Base-by-base conservation (phyloP, 148 eudicot genomes). In the Rhododendron williamsianum region DNA sequence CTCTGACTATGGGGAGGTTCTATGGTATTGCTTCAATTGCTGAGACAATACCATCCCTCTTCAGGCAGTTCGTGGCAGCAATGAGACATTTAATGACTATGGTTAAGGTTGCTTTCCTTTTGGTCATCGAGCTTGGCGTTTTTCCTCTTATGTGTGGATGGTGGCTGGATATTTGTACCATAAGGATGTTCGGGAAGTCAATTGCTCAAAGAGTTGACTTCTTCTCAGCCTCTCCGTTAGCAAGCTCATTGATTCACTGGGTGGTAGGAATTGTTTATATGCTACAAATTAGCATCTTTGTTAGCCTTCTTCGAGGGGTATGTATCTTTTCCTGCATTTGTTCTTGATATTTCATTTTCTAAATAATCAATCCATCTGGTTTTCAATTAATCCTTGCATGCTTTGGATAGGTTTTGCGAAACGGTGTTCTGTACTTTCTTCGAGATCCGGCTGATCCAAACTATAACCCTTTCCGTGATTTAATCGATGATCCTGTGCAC, bases 371-470 rank as follows among this genome's bases (percentile, higher is more conserved):
- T 58, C 76, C 2, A 69, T 19, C 30, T 4, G n/a, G 43, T 69
- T 23, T 82, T 83, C 82, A 82, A 52, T 13, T 35, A 38, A 63
- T 41, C 76, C 21, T 81, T 65, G 36, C 74, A 56, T 88, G 78
- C 76, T 87, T 83, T 86, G 43, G 10, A 81, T 82, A 96, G 99
- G 99, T 95, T 83, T 88, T 96, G 89, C 98, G 99, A 25, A 91
- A 82, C 91, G 98, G 99, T 45, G 99, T 96, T 80, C 95, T 96
- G 21, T 96, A 96, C 88, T 96, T 96, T 84, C 97, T 96, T 74
- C 98, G 99, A 79, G 99, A 96, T 90, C 99, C 99, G 13, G 98
- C 98, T 56, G 99, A 96, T 92, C 99, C 98, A 67, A 96, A 96
- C 89, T 95, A 95, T 90, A 96, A 96, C 51, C 98, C 99, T 25